Conservation (phyloP, 805 yeast genomes). For the Metschnikowia hibisci region DNA sequence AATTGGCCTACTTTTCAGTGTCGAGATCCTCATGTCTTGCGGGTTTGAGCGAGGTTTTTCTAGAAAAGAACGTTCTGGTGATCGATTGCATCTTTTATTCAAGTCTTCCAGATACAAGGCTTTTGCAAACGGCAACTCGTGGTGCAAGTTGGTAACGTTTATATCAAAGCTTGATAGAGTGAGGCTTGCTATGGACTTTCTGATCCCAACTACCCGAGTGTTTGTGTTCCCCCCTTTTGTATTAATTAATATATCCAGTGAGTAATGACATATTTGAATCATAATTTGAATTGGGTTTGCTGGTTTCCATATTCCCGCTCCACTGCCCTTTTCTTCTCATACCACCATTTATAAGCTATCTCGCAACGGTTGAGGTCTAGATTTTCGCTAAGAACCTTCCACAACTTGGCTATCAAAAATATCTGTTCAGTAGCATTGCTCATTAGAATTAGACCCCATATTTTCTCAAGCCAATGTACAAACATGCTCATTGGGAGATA, state of each 20-base stretch:
- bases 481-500: slow-evolving; percentile 44
- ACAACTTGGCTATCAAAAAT: slow-evolving; percentile 39
- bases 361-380: slow-evolving; percentile 54
- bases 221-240: background rate
- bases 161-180: too few species aligned
- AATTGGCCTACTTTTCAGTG: too few species aligned
- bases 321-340: slow-evolving; percentile 25
- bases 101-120: too few species aligned
- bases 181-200: too few species aligned
- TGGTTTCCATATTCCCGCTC: slow-evolving; percentile 9
- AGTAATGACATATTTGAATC: background rate
- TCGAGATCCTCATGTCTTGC: too few species aligned
- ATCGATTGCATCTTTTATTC: too few species aligned
- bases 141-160: too few species aligned
- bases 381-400: slow-evolving; percentile 56
- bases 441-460: slow-evolving; percentile 32
- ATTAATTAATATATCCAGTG: slow-evolving; percentile 1
- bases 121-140: too few species aligned
- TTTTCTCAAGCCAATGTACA: slow-evolving; percentile 44
- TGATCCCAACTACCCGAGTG: too few species aligned
- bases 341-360: slow-evolving; percentile 63
- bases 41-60: too few species aligned
- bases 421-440: slow-evolving; percentile 36
- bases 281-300: slow-evolving; percentile 8
- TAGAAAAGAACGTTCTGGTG: too few species aligned